Base-by-base conservation (phyloP, 768 basidiomycete species). In the Lactarius evosmus region DNA sequence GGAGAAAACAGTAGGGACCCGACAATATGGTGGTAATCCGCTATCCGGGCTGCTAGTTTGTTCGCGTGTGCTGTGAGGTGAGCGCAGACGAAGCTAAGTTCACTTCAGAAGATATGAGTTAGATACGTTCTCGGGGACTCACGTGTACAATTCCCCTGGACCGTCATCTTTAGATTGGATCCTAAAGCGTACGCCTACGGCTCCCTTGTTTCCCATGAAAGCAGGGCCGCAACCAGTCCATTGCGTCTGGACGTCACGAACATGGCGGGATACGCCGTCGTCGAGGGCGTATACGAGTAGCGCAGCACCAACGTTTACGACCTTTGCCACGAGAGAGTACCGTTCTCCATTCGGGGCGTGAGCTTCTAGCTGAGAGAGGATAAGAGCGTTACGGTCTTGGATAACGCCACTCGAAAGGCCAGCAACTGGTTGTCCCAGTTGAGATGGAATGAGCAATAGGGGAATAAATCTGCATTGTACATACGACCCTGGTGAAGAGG, bases 121-220 rank as follows among this genome's bases (percentile, higher is more conserved):
- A 22, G 53, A 54, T 11, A 19, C 11, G 30, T 29, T 51, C n/a
- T 19, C 58, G 59, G 25, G 61, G 54, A 82, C 90, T 72, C 77
- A 95, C 93, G 93, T 95, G 77, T 85, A 92, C 9, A 82, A 83
- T 73, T 96, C 93, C 62, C 90, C 91, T 3, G 75, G 73, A 52
- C 78, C 75, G 8, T 81, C 82, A 33, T 84, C 83, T 33, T 76
- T 74, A 9, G 77, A 79, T n/a, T 79, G 75, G 25, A 95, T 79
- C 55, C 88, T 84, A 74, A 98, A 88, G 44, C 95, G 82, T 46
- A 94, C 80, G 16, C 90, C 95, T 3, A 97, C 94, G 0, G 93
- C 95, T 30, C 93, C 94, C 75, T 98, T 98, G 77, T 99, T 97
- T 7, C 91, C 93, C 91, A 97, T 91, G 68, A 83, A 86, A 17